Evolutionary conservation across 192 early-diverging fungal species (phyloP), one percentile per base, ranked within the genome.

Genomic region (Backusella sp.): DNA sequence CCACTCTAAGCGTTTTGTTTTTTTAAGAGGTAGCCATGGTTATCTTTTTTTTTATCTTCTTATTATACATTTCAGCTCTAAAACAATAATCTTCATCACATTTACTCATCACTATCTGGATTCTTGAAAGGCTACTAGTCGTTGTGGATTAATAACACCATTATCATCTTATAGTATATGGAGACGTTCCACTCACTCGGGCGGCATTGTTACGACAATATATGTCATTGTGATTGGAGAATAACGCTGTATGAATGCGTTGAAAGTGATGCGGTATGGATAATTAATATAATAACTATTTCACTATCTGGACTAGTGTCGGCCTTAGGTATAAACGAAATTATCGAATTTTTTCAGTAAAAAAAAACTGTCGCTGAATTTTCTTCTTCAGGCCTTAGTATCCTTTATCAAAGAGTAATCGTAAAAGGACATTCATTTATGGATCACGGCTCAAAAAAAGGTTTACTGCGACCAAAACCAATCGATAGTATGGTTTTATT

Each of bases 401-500:
- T 79, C 21, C 34, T 66, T 6, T 56, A 21, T 36, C 41, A 75
- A 17, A 23, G 78, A 15, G 15, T 75, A 0, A 46, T 46, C 17
- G 17, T 46, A 15, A 73, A 79, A 70, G 77, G 77, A 14, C 77
- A 79, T 42, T 32, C 37, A 5, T 15, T 79, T 0, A 41, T 74
- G 42, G 68, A 68, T 15, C 30, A 7, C 4, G 49, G 72, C 19
- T n/a, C 46, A 3, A 36, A 42, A 11, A 72, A 49, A 37, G 77
- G 77, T 9, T 28, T 73, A 30, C 44, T 79, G n/a, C 67, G 77
- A n/a, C 77, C 77, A 7, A 79, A 79, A n/a, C 77, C 77, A 44
- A 73, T 79, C 11, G 77, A 79, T 28, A 70, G 77, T 49, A 36
- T 79, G 19, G 3, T 79, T 15, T 35, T 73, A 1, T 34, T 74